phyloP scores from a whole-genome alignment of 208 protist genomes.

The Trichomonas vaginalis region DNA sequence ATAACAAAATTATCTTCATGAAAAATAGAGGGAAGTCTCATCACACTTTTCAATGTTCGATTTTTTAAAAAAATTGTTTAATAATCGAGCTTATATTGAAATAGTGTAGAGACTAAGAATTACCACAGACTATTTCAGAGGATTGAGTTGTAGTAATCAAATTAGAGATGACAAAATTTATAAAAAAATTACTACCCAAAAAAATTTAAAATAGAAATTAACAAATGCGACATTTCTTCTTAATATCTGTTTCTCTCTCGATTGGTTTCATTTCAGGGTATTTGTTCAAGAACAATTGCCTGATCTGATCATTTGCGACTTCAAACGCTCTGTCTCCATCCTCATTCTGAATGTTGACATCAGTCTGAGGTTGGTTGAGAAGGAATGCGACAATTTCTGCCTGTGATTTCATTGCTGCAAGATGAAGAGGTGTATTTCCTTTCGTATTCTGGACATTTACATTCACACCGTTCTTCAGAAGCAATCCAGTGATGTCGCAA shows the following conservation, averaged over 20 bases:
- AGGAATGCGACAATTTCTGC: neutral
- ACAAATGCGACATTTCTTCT: neutral
- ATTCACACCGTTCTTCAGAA: neutral
- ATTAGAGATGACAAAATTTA: no score
- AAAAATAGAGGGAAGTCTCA: no score
- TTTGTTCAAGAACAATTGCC: neutral
- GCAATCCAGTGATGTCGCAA: neutral
- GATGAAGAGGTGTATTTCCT: constrained; percentile 1
- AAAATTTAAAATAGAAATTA: no score
- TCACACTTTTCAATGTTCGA: no score
- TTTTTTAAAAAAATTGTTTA: no score
- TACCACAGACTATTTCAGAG: no score
- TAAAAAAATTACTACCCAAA: no score
- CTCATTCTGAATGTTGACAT: neutral
- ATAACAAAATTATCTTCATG: no score
- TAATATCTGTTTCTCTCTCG: neutral
- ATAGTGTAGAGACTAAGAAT: no score
- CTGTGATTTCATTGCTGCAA: neutral
- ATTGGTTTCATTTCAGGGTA: neutral
- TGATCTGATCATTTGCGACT: neutral
- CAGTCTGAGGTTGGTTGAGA: neutral
- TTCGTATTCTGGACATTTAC: neutral
- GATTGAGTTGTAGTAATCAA: no score
- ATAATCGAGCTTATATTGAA: no score
- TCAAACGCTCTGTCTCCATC: neutral